phyloP scores from a whole-genome alignment of 768 basidiomycete genomes.

The Vararia minispora region DNA sequence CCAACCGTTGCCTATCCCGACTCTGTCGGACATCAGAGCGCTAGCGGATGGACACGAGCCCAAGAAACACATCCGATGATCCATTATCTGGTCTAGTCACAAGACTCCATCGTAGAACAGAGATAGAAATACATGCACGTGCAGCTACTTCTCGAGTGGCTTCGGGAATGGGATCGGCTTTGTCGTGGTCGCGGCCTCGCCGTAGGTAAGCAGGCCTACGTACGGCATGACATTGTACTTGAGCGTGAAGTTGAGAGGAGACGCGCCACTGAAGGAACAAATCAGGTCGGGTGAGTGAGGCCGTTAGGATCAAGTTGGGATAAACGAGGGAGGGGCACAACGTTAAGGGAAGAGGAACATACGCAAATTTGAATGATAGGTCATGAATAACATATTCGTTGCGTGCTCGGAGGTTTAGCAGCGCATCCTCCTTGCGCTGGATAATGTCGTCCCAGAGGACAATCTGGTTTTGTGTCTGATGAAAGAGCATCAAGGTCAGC shows the following conservation, averaged over 20 bases:
- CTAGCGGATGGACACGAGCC: too few relatives aligned
- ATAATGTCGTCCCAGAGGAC: conserved; percentile 92
- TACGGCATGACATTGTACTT: conserved; percentile 90
- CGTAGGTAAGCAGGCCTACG: conserved; percentile 70
- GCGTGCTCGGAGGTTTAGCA: conserved; percentile 50
- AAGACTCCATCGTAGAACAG: too few relatives aligned
- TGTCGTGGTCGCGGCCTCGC: conserved; percentile 47
- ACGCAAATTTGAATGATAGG: conserved; percentile 65
- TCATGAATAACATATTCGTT: conserved; percentile 85
- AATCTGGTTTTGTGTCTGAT: conserved; percentile 59
- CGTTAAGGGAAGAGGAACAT: conserved; percentile 22
- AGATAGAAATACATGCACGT: too few relatives aligned
- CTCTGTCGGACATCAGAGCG: too few relatives aligned
- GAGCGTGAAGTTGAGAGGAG: conserved; percentile 57
- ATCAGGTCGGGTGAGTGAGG: conserved; percentile 3
- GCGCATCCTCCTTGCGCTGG: conserved; percentile 65
- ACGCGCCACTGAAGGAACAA: conserved; percentile 38
- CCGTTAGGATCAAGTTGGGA: conserved; percentile 10
- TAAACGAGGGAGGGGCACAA: conserved; percentile 1
- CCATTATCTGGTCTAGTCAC: too few relatives aligned
- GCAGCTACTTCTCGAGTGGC: conserved; percentile 14
- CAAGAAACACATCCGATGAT: too few relatives aligned
- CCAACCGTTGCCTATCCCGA: too few relatives aligned
- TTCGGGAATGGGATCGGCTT: conserved; percentile 25
- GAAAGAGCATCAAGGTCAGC: conserved; percentile 2